A percentile compares a stretch with the other conserved stretches of the same genome.
Conservation (phyloP, 768 basidiomycete species). For the Serendipita vermifera region DNA sequence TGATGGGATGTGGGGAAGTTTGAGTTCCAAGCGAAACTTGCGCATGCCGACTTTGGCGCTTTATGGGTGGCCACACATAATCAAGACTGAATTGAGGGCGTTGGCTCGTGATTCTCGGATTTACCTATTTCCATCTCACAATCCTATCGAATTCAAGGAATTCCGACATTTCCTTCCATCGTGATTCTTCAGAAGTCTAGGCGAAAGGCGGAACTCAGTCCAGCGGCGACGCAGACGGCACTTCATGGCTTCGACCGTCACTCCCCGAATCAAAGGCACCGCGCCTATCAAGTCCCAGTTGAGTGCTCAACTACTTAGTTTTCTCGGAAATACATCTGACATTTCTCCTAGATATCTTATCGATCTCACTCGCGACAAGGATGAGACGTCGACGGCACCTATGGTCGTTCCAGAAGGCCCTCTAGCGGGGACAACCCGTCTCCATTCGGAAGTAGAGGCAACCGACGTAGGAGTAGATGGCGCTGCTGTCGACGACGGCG, state of each 20-base stretch:
- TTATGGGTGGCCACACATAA: too few species aligned
- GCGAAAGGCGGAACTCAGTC: too few species aligned
- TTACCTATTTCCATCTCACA: too few species aligned
- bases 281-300: constrained; percentile 46
- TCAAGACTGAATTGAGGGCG: too few species aligned
- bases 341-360: constrained; percentile 3
- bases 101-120: too few species aligned
- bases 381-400: constrained; percentile 13
- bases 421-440: neutral
- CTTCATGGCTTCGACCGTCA: constrained; percentile 11
- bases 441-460: constrained; percentile 17
- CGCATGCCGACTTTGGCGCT: too few species aligned
- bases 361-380: constrained; percentile 30
- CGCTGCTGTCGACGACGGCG: constrained; percentile 11
- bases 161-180: too few species aligned
- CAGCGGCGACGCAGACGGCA: too few species aligned
- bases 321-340: neutral
- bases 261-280: constrained; percentile 34
- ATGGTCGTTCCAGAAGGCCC: neutral
- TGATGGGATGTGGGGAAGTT: too few species aligned
- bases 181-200: too few species aligned
- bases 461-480: constrained; percentile 35
- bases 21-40: too few species aligned
- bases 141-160: too few species aligned
- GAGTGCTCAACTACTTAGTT: constrained; percentile 17